Evolutionary conservation across 495 filamentous ascomycete genomes (phyloP), one percentile per base, ranked within the genome.

Genomic region (Trichocladium antarcticum): DNA sequence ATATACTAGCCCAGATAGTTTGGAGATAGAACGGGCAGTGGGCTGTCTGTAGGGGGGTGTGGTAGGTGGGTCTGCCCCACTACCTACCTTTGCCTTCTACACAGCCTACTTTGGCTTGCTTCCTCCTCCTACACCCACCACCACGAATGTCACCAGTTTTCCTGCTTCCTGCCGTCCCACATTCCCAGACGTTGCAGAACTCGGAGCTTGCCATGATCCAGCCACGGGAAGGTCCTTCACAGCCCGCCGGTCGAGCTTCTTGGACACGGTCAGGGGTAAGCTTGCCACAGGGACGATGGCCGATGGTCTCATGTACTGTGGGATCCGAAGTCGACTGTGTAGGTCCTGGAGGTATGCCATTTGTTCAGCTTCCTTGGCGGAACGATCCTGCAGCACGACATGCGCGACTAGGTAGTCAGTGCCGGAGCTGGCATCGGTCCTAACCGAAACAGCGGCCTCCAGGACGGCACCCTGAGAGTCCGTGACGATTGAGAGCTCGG

Each of bases 401-500:
- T 70, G 59, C 3, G 65, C 68, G 14, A 71, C 62, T 14, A 73
- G 55, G 21, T 62, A 63, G 4, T 31, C 41, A 35, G 47, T 37
- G 39, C 12, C 36, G 11, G 5, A 27, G 24, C 24, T 27, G 3
- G 3, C 24, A 27, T 27, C 24, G 24, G 24, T 27, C 24, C 24
- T 27, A 8, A 63, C 15, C 1, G 62, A 42, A 0, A 73, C 74
- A 3, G 68, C 60, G 0, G 53, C 72, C 22, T 68, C 58, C 1
- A 4, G 21, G 0, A 75, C 10, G 0, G 17, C 27, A 1, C 64
- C 66, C 0, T 57, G 42, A 1, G 64, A 50, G 0, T 54, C 40
- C 1, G 46, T 9, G 3, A 74, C 2, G 0, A 76, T 58, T 8
- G 51, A 49, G 1, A 14, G 17, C 51, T 76, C 74, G 6, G 79